Evolutionary conservation across 768 basidiomycete species (phyloP).

Genomic region (Lactifluus subvellereus): DNA sequence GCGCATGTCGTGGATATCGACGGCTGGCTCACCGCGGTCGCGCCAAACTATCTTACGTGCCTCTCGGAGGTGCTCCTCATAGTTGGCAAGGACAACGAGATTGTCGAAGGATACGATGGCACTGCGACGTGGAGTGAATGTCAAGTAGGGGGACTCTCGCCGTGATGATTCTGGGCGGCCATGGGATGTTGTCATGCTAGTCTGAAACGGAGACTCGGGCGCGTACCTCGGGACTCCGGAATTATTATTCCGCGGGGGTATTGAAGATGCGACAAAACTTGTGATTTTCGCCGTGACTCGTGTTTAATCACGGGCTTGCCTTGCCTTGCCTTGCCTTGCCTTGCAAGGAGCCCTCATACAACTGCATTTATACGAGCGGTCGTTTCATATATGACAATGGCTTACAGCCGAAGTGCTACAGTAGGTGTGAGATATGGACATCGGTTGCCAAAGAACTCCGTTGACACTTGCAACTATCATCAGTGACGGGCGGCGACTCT

Average conservation of each 20-base stretch:
- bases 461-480: no score
- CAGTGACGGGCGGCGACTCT: no score
- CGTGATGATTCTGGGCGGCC: conserved; percentile 9
- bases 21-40: conserved; percentile 72
- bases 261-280: not conserved
- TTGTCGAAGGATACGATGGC: conserved; percentile 61
- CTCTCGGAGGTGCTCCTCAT: conserved; percentile 65
- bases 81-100: conserved; percentile 79
- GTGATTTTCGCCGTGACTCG: not conserved
- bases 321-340: not conserved
- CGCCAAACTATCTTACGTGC: conserved; percentile 81
- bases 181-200: conserved; percentile 1
- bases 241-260: no score
- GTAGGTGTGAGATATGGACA: no score
- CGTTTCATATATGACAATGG: no score
- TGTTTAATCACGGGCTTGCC: not conserved
- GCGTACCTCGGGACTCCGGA: no score
- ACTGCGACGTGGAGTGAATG: conserved; percentile 43
- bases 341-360: not conserved
- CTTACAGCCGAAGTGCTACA: no score
- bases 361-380: no score
- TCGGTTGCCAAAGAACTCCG: no score
- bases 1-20: conserved; percentile 54
- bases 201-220: not conserved
- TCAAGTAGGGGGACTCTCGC: conserved; percentile 37